phyloP scores from a whole-genome alignment of 352 stramenopile species.

The Pythium myriotylum region DNA sequence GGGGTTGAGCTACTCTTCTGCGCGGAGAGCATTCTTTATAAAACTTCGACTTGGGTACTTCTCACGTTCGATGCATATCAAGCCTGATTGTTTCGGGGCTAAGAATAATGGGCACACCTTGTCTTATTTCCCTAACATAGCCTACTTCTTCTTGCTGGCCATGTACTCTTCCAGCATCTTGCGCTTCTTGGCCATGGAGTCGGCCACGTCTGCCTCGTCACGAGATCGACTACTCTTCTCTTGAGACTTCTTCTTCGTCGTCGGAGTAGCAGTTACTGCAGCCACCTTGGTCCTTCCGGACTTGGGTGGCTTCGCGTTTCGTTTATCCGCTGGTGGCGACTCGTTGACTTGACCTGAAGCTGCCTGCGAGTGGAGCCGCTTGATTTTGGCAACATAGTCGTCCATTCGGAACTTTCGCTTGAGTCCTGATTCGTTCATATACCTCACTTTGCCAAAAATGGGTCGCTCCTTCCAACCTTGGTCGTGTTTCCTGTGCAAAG shows the following conservation, averaged over 20 bases:
- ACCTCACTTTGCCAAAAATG: slow-evolving; percentile 99
- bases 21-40: too few relatives aligned
- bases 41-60: too few relatives aligned
- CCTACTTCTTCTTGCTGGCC: slow-evolving; percentile 23
- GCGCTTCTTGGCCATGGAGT: slow-evolving; percentile 29
- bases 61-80: too few relatives aligned
- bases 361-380: slow-evolving; percentile 14
- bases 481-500: slow-evolving; percentile 91
- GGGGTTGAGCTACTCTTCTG: too few relatives aligned
- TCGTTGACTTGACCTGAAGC: neutral
- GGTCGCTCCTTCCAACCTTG: slow-evolving; percentile 95
- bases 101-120: slow-evolving; percentile 8
- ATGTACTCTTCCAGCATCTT: slow-evolving; percentile 33
- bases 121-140: too few relatives aligned
- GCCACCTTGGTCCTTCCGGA: neutral
- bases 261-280: neutral
- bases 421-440: slow-evolving; percentile 98
- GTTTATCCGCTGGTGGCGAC: neutral
- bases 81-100: too few relatives aligned
- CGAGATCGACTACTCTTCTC: neutral
- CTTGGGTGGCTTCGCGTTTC: slow-evolving; percentile 5
- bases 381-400: slow-evolving; percentile 69
- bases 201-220: slow-evolving; percentile 13
- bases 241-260: neutral
- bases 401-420: slow-evolving; percentile 98